Evolutionary conservation across 1,284 basidiomycete genomes (phyloP).

Genomic region (Tetrapyrgos nigripes): DNA sequence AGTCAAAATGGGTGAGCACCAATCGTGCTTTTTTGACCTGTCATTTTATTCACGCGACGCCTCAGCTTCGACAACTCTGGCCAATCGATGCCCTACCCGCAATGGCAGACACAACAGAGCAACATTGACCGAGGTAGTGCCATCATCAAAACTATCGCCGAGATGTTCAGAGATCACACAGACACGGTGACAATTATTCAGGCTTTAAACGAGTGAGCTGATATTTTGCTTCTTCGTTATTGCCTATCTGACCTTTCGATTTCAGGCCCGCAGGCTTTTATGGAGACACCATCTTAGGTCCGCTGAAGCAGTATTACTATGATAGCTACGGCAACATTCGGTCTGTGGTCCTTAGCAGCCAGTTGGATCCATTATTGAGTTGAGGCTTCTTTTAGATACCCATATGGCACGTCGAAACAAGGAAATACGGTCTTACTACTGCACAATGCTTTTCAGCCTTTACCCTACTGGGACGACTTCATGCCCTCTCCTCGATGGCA

Average conservation of each 20-base stretch:
- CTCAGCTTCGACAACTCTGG: constrained; percentile 89
- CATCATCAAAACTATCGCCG: constrained; percentile 70
- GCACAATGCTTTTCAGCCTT: constrained; percentile 35
- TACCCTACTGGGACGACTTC: constrained; percentile 60
- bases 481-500: constrained; percentile 56
- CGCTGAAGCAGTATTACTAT: constrained; percentile 57
- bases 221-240: not conserved
- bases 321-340: constrained; percentile 57
- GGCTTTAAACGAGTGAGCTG: constrained; percentile 75
- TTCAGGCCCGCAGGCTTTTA: constrained; percentile 62
- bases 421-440: constrained; percentile 73
- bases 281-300: constrained; percentile 45
- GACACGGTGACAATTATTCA: constrained; percentile 76
- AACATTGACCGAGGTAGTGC: constrained; percentile 76
- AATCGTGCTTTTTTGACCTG: constrained; percentile 20
- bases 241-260: not conserved
- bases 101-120: constrained; percentile 75
- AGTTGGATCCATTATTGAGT: too few relatives aligned
- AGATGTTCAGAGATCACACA: constrained; percentile 61
- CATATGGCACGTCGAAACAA: constrained; percentile 70
- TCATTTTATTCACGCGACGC: constrained; percentile 3
- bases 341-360: too few relatives aligned
- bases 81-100: constrained; percentile 62
- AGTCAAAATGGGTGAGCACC: constrained; percentile 84
- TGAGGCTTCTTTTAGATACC: too few relatives aligned